Conservation (phyloP, 345 rosid species). For the Eucalyptus fibrosa region DNA sequence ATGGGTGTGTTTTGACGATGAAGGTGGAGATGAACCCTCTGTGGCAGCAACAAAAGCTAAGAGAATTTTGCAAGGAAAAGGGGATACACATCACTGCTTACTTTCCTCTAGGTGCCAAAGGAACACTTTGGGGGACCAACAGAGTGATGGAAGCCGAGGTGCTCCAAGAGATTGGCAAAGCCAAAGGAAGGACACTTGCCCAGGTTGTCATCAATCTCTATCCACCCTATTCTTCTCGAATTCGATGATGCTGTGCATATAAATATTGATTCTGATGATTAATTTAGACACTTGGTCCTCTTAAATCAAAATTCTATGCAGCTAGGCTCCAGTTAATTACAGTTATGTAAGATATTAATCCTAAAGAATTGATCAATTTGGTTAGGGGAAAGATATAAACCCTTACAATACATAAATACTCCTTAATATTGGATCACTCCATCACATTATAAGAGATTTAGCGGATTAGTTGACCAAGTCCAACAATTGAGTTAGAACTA, state of each 20-base stretch:
- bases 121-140: constrained; percentile 15
- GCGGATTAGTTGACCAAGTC: not conserved
- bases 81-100: constrained; percentile 14
- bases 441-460: not conserved
- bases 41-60: constrained; percentile 22
- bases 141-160: constrained; percentile 7
- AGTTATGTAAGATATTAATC: not conserved
- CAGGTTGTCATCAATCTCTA: constrained; percentile 6
- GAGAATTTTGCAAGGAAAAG: constrained; percentile 7
- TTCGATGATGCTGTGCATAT: not conserved
- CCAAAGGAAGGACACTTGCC: constrained; percentile 7
- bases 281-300: not conserved
- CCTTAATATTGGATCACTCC: not conserved
- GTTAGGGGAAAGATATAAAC: not conserved
- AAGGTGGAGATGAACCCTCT: constrained; percentile 24
- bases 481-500: not conserved
- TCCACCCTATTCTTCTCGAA: not conserved
- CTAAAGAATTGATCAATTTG: not conserved
- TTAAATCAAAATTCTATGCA: not conserved
- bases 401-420: not conserved
- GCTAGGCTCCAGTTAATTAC: not conserved
- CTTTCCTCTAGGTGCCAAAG: constrained; percentile 17
- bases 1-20: not conserved
- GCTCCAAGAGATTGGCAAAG: constrained; percentile 12
- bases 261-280: not conserved